phyloP scores from a whole-genome alignment of 2,329 filamentous ascomycete genomes.

The Colletotrichum ledebouriae region DNA sequence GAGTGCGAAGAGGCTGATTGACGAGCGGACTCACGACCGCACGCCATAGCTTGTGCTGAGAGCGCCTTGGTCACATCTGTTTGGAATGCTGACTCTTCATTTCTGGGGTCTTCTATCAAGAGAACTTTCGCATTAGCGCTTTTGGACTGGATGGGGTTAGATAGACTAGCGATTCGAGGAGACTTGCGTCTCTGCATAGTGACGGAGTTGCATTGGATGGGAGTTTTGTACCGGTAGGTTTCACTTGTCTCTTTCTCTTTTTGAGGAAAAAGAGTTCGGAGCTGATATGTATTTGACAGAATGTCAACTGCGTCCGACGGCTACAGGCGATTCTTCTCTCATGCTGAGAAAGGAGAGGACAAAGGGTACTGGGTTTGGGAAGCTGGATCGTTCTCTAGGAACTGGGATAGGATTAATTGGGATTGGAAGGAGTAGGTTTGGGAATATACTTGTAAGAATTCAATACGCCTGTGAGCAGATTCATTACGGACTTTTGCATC shows the following conservation, averaged over 20 bases:
- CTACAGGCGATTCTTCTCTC: not conserved
- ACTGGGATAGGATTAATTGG: too few species aligned
- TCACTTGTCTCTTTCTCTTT: not conserved
- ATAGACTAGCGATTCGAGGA: conserved; percentile 2
- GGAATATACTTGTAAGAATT: too few species aligned
- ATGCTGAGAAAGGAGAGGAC: not conserved
- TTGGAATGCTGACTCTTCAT: not conserved
- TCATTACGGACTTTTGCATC: too few species aligned
- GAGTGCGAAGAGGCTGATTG: conserved; percentile 51
- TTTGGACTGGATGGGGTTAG: not conserved
- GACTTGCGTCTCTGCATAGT: conserved; percentile 6
- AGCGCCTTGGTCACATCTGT: not conserved
- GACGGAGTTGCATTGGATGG: conserved; percentile 8
- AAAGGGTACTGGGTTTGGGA: not conserved
- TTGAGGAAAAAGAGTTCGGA: not conserved
- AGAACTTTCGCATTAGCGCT: not conserved
- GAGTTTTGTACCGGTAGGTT: conserved; percentile 2
- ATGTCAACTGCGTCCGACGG: not conserved
- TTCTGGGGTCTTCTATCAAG: conserved; percentile 3
- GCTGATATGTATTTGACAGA: conserved; percentile 13
- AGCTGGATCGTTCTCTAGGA: not conserved
- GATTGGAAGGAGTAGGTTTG: too few species aligned
- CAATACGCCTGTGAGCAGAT: too few species aligned
- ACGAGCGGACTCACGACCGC: conserved; percentile 44
- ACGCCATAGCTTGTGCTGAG: not conserved